Evolutionary conservation across 73 alveolate species (phyloP).

Genomic region (Paramecium caudatum): DNA sequence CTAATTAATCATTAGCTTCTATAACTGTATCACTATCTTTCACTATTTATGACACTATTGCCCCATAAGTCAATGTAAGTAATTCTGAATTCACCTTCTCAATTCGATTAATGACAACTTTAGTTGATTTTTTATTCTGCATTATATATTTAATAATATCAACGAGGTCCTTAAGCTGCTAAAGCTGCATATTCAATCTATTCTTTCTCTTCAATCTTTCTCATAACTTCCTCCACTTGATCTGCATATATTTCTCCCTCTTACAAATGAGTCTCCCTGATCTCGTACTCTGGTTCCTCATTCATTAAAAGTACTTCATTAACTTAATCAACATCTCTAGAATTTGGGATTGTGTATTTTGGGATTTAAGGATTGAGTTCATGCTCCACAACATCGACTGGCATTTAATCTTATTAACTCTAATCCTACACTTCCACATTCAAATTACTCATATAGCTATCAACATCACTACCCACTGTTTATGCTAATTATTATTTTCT

Average conservation of each 20-base stretch:
- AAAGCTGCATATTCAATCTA: background rate
- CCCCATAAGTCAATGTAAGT: slow-evolving; percentile 74
- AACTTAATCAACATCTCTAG: background rate
- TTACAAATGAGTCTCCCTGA: background rate
- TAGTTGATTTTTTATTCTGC: slow-evolving; percentile 22
- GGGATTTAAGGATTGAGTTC: slow-evolving; percentile 1
- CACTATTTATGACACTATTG: slow-evolving; percentile 67
- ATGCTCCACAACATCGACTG: slow-evolving; percentile 59
- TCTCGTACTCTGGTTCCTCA: slow-evolving; percentile 15
- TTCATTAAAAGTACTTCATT: background rate
- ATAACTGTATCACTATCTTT: slow-evolving; percentile 72
- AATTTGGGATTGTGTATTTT: background rate
- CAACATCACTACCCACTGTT: slow-evolving; percentile 20
- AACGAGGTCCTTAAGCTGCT: slow-evolving; percentile 30
- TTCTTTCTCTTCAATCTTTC: slow-evolving; percentile 37
- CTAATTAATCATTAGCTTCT: slow-evolving; percentile 75
- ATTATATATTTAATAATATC: background rate
- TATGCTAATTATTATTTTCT: background rate
- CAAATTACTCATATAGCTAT: background rate
- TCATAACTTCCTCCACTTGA: background rate
- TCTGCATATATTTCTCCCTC: slow-evolving; percentile 36
- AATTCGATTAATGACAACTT: slow-evolving; percentile 46
- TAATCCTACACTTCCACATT: background rate
- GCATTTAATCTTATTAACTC: slow-evolving; percentile 32
- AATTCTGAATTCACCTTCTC: slow-evolving; percentile 70